A percentile compares a stretch with the other conserved stretches of the same genome.
phyloP scores from a whole-genome alignment of 2,329 filamentous ascomycete species.

The Chaetothyriales sp. region DNA sequence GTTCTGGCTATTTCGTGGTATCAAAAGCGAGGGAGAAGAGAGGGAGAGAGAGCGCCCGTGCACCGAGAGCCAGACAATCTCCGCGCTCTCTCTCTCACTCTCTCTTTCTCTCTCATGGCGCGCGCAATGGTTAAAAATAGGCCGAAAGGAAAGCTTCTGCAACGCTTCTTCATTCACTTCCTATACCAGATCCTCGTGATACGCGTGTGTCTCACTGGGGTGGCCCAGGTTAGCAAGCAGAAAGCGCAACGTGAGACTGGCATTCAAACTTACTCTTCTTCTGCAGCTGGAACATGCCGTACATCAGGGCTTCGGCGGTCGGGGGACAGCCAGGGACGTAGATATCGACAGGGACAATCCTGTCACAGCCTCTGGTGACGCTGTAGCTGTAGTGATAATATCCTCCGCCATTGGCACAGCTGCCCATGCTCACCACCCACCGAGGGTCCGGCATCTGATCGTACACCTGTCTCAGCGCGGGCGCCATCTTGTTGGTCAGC shows the following conservation, averaged over 20 bases:
- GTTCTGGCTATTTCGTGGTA: not conserved
- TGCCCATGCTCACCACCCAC: conserved; percentile 77
- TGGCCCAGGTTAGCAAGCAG: conserved; percentile 2
- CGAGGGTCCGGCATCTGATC: conserved; percentile 89
- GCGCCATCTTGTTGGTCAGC: conserved; percentile 91
- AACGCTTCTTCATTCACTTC: conserved; percentile 20
- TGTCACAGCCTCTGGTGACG: conserved; percentile 59
- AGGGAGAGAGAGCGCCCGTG: not conserved
- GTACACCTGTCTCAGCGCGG: conserved; percentile 77
- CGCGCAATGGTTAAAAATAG: not conserved
- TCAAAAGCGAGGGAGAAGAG: not conserved
- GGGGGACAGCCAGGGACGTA: conserved; percentile 60
- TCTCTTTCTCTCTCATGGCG: too few species aligned
- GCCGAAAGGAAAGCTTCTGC: not conserved
- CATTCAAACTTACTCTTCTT: conserved; percentile 40
- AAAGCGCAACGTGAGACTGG: not conserved
- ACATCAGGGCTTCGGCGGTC: conserved; percentile 38
- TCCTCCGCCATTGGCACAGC: conserved; percentile 68
- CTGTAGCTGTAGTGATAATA: conserved; percentile 81
- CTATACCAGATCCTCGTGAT: conserved; percentile 42
- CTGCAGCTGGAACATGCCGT: conserved; percentile 58
- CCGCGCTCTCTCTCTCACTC: too few species aligned
- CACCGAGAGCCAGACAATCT: too few species aligned
- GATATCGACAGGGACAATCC: conserved; percentile 64
- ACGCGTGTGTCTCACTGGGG: conserved; percentile 29